phyloP scores from a whole-genome alignment of 768 basidiomycete species.

The Wakefieldia striispora region DNA sequence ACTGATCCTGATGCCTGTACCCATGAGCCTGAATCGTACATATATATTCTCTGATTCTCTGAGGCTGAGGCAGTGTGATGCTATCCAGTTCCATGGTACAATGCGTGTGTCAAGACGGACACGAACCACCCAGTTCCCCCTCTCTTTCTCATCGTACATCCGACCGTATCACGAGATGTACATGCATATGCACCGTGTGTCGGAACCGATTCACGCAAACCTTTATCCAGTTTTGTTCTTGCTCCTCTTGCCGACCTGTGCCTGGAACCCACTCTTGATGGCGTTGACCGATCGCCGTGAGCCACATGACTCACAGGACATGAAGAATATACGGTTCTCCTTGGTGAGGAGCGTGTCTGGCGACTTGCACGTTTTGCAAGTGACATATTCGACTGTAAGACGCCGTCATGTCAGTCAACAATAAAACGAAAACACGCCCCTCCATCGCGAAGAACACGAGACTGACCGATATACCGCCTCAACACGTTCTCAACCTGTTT shows the following conservation, averaged over 20 bases:
- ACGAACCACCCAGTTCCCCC: background rate
- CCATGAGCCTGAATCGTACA: constrained; percentile 11
- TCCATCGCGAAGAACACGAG: background rate
- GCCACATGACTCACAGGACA: constrained; percentile 89
- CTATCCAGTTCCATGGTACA: constrained; percentile 8
- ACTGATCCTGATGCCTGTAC: constrained; percentile 9
- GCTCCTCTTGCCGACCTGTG: constrained; percentile 87
- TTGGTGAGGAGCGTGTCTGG: constrained; percentile 95
- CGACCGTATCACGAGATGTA: background rate
- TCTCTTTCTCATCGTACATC: background rate
- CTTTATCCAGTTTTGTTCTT: constrained; percentile 70
- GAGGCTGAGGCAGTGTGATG: constrained; percentile 20
- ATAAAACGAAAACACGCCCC: background rate
- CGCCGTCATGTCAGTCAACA: background rate
- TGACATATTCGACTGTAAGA: constrained; percentile 88
- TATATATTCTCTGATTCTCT: constrained; percentile 12
- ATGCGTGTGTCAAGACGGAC: constrained; percentile 6
- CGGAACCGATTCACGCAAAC: constrained; percentile 30
- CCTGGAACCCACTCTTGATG: constrained; percentile 99
- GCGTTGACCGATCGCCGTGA: constrained; percentile 88
- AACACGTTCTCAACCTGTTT: constrained; percentile 98
- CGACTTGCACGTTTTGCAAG: constrained; percentile 99
- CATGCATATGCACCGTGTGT: background rate
- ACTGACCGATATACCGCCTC: constrained; percentile 91
- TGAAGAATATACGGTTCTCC: constrained; percentile 99